A percentile compares a stretch with the other conserved stretches of the same genome.
phyloP scores from a whole-genome alignment of 1,139 yeast genomes.

The Magnusiomyces starmeri region DNA sequence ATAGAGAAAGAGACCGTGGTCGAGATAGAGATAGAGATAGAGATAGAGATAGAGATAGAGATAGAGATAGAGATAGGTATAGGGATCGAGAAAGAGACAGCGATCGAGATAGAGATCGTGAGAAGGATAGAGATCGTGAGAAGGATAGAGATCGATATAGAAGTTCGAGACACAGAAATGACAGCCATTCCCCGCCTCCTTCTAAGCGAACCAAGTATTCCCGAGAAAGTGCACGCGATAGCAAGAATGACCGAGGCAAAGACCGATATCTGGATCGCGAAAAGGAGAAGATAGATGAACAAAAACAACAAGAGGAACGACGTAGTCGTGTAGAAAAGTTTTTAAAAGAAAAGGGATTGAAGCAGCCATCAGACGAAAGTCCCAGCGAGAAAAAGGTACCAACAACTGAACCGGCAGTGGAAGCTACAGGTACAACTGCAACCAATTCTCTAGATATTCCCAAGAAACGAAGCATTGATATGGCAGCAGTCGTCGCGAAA shows the following conservation, averaged over 20 bases:
- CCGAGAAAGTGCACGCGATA: conserved; percentile 5
- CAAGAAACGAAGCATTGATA: not conserved
- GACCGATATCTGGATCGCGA: not conserved
- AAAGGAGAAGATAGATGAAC: not conserved
- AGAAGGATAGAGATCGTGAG: not conserved
- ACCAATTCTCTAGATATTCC: conserved; percentile 3
- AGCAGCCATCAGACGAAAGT: not conserved
- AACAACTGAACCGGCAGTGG: conserved; percentile 1
- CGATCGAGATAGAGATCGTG: no score
- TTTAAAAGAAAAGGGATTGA: not conserved
- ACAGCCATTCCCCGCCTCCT: conserved; percentile 5
- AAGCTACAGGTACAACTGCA: conserved; percentile 1
- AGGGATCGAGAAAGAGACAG: no score
- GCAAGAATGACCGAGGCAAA: not conserved
- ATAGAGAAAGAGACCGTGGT: not conserved
- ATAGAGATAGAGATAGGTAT: not conserved
- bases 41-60: no score
- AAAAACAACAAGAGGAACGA: not conserved
- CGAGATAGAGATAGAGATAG: not conserved
- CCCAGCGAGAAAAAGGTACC: not conserved
- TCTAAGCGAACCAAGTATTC: conserved; percentile 7
- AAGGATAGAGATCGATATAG: not conserved
- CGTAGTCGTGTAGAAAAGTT: not conserved
- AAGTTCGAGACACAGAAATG: not conserved
- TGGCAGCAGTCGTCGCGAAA: not conserved